Conservation (phyloP, 1,284 basidiomycete genomes). For the Microbotryum saponariae region DNA sequence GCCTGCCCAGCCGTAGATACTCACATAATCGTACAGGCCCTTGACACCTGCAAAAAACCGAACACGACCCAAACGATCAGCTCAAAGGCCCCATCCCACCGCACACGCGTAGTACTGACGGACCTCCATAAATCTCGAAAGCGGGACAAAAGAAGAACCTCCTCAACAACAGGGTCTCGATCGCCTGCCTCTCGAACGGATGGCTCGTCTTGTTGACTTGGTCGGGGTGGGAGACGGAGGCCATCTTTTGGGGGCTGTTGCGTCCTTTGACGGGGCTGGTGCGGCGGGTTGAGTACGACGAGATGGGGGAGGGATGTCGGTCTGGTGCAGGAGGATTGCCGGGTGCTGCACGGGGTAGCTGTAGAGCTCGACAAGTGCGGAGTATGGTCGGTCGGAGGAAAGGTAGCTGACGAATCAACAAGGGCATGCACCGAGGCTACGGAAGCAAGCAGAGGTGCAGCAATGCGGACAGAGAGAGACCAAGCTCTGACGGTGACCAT, state of each 20-base stretch:
- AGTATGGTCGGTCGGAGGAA: too few relatives aligned
- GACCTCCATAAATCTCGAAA: slow-evolving; percentile 97
- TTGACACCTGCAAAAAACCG: slow-evolving; percentile 62
- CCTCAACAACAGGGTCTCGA: slow-evolving; percentile 81
- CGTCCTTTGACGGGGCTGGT: too few relatives aligned
- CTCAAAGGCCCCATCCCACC: not conserved
- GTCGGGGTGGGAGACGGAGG: slow-evolving; percentile 6
- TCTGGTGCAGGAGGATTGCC: too few relatives aligned
- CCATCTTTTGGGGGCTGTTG: slow-evolving; percentile 3
- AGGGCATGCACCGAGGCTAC: too few relatives aligned
- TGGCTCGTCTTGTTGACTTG: slow-evolving; percentile 74
- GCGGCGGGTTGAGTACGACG: too few relatives aligned
- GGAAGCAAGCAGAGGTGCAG: too few relatives aligned
- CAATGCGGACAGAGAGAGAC: too few relatives aligned
- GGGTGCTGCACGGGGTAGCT: too few relatives aligned
- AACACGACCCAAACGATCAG: not conserved
- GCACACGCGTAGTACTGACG: slow-evolving; percentile 37
- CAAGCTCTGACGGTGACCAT: too few relatives aligned
- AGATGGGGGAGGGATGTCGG: too few relatives aligned
- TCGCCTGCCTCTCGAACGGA: slow-evolving; percentile 75
- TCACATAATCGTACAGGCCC: slow-evolving; percentile 83
- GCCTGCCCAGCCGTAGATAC: not conserved
- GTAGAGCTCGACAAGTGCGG: too few relatives aligned
- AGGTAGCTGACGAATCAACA: too few relatives aligned
- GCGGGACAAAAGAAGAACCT: slow-evolving; percentile 98